phyloP scores from a whole-genome alignment of 352 stramenopile species.

The Pythium biforme region DNA sequence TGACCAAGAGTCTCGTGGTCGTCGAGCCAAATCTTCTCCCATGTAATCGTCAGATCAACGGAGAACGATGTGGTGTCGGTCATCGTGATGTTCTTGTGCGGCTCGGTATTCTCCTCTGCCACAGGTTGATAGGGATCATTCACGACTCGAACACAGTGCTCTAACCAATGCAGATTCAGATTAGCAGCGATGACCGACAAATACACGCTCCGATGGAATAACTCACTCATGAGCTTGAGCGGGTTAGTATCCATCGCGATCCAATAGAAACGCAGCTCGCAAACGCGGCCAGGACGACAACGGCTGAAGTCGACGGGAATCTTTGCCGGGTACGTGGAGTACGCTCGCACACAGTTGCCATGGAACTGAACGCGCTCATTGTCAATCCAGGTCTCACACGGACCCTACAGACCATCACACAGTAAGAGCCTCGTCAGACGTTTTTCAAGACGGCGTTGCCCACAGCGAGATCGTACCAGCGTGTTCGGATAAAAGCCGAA shows the following conservation, averaged over 20 bases:
- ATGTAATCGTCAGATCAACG: slow-evolving; percentile 16
- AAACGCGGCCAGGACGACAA: slow-evolving; percentile 11
- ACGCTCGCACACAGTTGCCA: slow-evolving; percentile 17
- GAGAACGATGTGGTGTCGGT: slow-evolving; percentile 8
- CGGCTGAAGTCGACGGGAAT: slow-evolving; percentile 27
- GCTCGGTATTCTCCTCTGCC: slow-evolving; percentile 11
- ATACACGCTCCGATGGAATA: neutral
- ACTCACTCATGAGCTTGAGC: slow-evolving; percentile 25
- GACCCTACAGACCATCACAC: slow-evolving; percentile 24
- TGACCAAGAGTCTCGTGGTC: neutral
- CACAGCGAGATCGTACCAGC: neutral
- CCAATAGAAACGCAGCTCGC: slow-evolving; percentile 31
- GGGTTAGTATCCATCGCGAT: slow-evolving; percentile 8
- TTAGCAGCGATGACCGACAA: neutral
- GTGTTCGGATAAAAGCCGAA: slow-evolving; percentile 11
- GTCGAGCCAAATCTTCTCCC: slow-evolving; percentile 15
- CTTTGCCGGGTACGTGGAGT: slow-evolving; percentile 29
- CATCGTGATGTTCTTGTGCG: slow-evolving; percentile 8
- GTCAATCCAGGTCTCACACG: slow-evolving; percentile 27
- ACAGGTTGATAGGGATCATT: slow-evolving; percentile 8
- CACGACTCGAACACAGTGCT: slow-evolving; percentile 20
- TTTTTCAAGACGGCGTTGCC: neutral
- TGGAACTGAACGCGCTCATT: slow-evolving; percentile 13
- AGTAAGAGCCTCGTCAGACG: too few relatives aligned
- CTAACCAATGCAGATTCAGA: neutral